Conservation (phyloP, 306 rosid genomes). For the Adenanthera pavonina region DNA sequence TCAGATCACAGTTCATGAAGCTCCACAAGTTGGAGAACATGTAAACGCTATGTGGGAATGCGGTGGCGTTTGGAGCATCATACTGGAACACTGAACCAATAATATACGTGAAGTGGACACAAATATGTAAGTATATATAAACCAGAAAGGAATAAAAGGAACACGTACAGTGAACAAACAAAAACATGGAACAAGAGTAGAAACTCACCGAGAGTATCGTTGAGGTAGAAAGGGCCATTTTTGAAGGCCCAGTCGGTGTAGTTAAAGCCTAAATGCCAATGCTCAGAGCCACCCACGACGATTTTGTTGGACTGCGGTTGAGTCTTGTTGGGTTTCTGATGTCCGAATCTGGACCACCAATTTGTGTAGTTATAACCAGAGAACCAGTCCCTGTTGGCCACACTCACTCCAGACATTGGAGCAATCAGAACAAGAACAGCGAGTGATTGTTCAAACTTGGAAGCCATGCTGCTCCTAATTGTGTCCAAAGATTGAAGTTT, state of each 20-base stretch:
- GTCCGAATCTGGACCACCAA: constrained; percentile 43
- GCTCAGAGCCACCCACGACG: constrained; percentile 59
- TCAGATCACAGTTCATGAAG: neutral
- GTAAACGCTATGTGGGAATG: neutral
- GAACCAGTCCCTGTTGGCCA: constrained; percentile 20
- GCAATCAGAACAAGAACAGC: neutral
- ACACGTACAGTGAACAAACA: too few species aligned
- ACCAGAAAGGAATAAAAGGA: too few species aligned
- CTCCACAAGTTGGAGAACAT: neutral
- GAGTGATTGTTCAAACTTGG: neutral
- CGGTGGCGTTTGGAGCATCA: neutral
- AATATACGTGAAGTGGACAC: neutral
- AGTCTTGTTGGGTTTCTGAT: constrained; percentile 38
- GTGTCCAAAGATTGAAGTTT: neutral
- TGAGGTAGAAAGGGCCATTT: constrained; percentile 56
- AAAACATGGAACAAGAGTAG: too few species aligned
- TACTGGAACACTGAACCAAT: neutral
- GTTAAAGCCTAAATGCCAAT: constrained; percentile 64
- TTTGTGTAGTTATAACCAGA: neutral
- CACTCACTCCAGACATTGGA: neutral
- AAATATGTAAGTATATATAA: neutral
- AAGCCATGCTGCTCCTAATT: neutral
- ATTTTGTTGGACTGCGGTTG: constrained; percentile 41
- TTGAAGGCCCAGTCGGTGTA: constrained; percentile 61
- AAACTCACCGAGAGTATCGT: constrained; percentile 18